These are phyloP conservation scores for Endocarpon pusillum DNA, from an alignment of 495 filamentous ascomycete genomes.

Conservation along the genomic window DNA sequence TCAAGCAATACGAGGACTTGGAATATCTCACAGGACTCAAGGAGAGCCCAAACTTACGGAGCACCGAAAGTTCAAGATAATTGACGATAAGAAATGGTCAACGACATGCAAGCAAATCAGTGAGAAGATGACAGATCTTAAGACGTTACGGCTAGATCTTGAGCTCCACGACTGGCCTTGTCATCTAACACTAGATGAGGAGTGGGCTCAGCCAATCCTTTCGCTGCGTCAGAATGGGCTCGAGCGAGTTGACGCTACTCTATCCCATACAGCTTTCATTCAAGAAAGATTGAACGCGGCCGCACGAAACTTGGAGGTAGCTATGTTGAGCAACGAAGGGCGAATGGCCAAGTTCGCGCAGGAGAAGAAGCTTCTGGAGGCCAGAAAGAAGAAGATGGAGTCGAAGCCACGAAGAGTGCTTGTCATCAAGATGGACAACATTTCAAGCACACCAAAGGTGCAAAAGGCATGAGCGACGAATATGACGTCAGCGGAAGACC, in stretches of 20 bases:
- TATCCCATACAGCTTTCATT: too few species aligned
- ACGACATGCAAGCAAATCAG: slow-evolving; percentile 8
- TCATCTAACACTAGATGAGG: slow-evolving; percentile 7
- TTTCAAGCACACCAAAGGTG: too few species aligned
- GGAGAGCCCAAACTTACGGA: slow-evolving; percentile 9
- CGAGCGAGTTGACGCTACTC: neutral
- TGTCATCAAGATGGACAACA: too few species aligned
- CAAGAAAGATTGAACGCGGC: too few species aligned
- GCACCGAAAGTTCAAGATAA: slow-evolving; percentile 7
- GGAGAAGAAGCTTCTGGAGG: too few species aligned
- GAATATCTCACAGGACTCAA: slow-evolving; percentile 15
- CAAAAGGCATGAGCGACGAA: too few species aligned
- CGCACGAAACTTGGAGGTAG: too few species aligned
- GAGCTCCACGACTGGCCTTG: slow-evolving; percentile 11
- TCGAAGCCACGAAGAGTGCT: too few species aligned
- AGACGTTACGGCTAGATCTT: slow-evolving; percentile 10
- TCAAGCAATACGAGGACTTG: slow-evolving; percentile 10
- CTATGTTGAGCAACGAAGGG: too few species aligned
- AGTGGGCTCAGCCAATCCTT: slow-evolving; percentile 12
- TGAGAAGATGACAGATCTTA: slow-evolving; percentile 1
- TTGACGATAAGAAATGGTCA: slow-evolving; percentile 11
- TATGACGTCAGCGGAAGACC: too few species aligned
- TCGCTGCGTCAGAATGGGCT: slow-evolving; percentile 1
- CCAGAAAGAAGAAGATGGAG: too few species aligned
- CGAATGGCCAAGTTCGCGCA: too few species aligned